Conservation (phyloP, 2,329 filamentous ascomycete species). For the Nemania sp. region DNA sequence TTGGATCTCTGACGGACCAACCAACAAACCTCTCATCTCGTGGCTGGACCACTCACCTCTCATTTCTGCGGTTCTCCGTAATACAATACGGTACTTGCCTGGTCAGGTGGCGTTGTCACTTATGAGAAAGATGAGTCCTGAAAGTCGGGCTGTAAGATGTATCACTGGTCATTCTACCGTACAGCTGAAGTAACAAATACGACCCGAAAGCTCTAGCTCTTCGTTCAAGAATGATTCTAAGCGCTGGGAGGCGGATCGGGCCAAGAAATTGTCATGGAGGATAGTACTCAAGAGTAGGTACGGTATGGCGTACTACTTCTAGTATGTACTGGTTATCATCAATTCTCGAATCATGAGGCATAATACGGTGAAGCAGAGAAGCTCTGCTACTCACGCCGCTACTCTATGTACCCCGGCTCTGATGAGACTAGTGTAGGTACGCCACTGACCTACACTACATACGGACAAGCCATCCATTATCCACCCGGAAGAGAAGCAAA, state of each 20-base stretch:
- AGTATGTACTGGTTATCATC: slow-evolving; percentile 5
- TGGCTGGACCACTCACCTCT: slow-evolving; percentile 22
- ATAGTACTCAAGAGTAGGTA: neutral
- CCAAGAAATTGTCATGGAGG: neutral
- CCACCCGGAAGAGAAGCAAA: slow-evolving; percentile 9
- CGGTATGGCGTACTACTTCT: slow-evolving; percentile 20
- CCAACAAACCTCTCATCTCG: slow-evolving; percentile 26
- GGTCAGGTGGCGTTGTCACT: slow-evolving; percentile 21
- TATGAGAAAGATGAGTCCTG: slow-evolving; percentile 15
- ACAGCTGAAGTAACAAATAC: slow-evolving; percentile 4
- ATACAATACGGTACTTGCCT: neutral
- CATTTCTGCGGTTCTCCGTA: slow-evolving; percentile 5
- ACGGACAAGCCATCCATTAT: neutral
- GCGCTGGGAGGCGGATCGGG: neutral
- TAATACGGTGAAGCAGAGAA: slow-evolving; percentile 31
- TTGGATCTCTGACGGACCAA: slow-evolving; percentile 13
- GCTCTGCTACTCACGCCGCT: slow-evolving; percentile 11
- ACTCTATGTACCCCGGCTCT: slow-evolving; percentile 25
- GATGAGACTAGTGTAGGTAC: slow-evolving; percentile 19
- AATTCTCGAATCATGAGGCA: slow-evolving; percentile 2
- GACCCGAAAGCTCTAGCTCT: neutral
- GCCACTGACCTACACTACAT: slow-evolving; percentile 15
- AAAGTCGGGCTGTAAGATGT: neutral
- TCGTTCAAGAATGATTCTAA: neutral
- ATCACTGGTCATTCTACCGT: neutral